Base-by-base conservation (phyloP, 2,329 filamentous ascomycete genomes). In the Ciborinia camelliae region DNA sequence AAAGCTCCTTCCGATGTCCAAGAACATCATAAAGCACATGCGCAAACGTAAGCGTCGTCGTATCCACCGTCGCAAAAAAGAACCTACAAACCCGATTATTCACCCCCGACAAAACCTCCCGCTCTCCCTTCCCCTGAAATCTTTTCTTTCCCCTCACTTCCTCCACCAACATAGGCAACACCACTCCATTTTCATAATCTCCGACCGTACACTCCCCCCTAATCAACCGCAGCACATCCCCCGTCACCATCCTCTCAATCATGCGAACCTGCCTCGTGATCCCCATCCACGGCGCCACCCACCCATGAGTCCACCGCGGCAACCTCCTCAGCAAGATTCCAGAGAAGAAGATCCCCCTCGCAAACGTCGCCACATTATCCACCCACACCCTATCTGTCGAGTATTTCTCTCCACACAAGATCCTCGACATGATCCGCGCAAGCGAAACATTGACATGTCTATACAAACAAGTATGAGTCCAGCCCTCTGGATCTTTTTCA, bases 21-120 rank as follows among this genome's bases (percentile, higher is more conserved):
- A 62, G 20, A n/a, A 62, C 37, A 53, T 62, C 59, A 53, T 62
- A 62, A 14, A 62, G 37, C 4, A 62, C 26, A 32, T 62, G 59
- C 8, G 45, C 35, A 41, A 62, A 62, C 20, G 59, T 62, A 39
- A 62, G 45, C 23, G 59, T 39, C 26, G 59, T 62, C 6, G 59
- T 62, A 32, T 62, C 59, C 20, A 62, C 48, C 26, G 47, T 62
- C 35, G 59, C 59, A 52, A 62, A 62, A 20, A 62, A 41, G 26
- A 62, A 52, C 8, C 59, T 39, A 37, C 47, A 52, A 30, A 52
- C 23, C 15, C 47, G 8, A 39, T 53, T 41, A 43, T 39, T 41
- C 4, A 62, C 47, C 1, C 47, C 59, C 59, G 20, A 35, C 1
- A 41, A 7, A 12, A 62, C 6, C 9, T 39, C 45, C 45, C 12